These are phyloP conservation scores for Cytospora paraplurivora DNA, from an alignment of 2,329 filamentous ascomycete species.

Conservation along the genomic window DNA sequence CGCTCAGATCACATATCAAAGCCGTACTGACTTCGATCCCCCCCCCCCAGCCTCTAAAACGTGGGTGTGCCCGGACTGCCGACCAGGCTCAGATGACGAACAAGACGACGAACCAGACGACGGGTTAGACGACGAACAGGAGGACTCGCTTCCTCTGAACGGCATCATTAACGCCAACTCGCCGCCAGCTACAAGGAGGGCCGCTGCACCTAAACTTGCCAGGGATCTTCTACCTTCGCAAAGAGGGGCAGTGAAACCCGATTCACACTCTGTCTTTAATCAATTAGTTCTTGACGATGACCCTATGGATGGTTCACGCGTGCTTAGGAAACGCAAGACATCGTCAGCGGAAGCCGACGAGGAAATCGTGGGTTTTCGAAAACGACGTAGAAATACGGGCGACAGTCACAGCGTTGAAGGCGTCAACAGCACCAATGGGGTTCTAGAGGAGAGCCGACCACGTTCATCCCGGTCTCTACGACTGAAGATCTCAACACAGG, in stretches of 20 bases:
- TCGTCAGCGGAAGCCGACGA: slow-evolving; percentile 70
- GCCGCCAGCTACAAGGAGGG: slow-evolving; percentile 50
- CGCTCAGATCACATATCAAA: slow-evolving; percentile 28
- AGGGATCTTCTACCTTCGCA: slow-evolving; percentile 73
- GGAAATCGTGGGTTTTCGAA: slow-evolving; percentile 55
- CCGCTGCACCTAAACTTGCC: slow-evolving; percentile 66
- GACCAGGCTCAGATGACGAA: slow-evolving; percentile 33
- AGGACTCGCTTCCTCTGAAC: slow-evolving; percentile 31
- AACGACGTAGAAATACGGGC: slow-evolving; percentile 53
- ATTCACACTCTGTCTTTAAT: slow-evolving; percentile 78
- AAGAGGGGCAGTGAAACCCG: slow-evolving; percentile 63
- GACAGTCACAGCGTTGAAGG: slow-evolving; percentile 45
- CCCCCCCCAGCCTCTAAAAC: slow-evolving; percentile 44
- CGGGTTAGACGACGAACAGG: slow-evolving; percentile 35
- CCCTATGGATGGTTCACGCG: slow-evolving; percentile 73
- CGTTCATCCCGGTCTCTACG: slow-evolving; percentile 61
- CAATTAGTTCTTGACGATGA: slow-evolving; percentile 72
- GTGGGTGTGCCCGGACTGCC: slow-evolving; percentile 57
- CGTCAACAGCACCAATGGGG: slow-evolving; percentile 31
- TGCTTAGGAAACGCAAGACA: slow-evolving; percentile 81
- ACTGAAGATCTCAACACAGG: slow-evolving; percentile 48
- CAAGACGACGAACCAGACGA: slow-evolving; percentile 36
- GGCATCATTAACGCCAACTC: slow-evolving; percentile 39
- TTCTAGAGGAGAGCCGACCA: slow-evolving; percentile 40
- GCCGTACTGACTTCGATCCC: slow-evolving; percentile 24